These are phyloP conservation scores for Gillenia trifoliata DNA, from an alignment of 306 rosid genomes.

Conservation along the genomic window DNA sequence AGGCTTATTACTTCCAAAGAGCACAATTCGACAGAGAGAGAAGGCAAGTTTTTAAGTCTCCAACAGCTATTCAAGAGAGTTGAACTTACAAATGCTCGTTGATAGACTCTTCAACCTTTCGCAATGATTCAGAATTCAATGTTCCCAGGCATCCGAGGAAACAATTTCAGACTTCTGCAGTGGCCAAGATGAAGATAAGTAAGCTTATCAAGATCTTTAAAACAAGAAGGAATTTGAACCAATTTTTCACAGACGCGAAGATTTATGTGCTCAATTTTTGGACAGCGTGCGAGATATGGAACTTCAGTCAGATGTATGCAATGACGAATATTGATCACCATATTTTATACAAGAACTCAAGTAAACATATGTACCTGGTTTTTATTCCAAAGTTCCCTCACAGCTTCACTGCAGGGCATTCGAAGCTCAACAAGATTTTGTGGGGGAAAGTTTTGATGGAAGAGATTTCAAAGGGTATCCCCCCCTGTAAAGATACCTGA, in stretches of 20 bases:
- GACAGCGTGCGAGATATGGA: neutral
- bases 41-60: too few species aligned
- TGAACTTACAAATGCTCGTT: too few species aligned
- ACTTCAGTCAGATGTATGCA: neutral
- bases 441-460: too few species aligned
- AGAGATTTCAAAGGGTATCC: neutral
- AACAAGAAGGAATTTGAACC: neutral
- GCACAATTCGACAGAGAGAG: too few species aligned
- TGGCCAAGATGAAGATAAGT: neutral
- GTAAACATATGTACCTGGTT: neutral
- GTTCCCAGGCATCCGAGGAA: too few species aligned
- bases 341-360: too few species aligned
- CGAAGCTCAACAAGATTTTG: too few species aligned
- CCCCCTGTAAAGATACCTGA: neutral
- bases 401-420: rapidly evolving
- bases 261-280: neutral
- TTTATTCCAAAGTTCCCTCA: too few species aligned
- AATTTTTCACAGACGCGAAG: neutral
- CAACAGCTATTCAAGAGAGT: too few species aligned
- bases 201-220: neutral
- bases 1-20: too few species aligned
- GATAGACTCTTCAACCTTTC: too few species aligned
- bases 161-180: neutral
- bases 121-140: too few species aligned
- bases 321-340: neutral